Conservation (phyloP, 495 filamentous ascomycete species). For the Aspergillus olivimuriae region DNA sequence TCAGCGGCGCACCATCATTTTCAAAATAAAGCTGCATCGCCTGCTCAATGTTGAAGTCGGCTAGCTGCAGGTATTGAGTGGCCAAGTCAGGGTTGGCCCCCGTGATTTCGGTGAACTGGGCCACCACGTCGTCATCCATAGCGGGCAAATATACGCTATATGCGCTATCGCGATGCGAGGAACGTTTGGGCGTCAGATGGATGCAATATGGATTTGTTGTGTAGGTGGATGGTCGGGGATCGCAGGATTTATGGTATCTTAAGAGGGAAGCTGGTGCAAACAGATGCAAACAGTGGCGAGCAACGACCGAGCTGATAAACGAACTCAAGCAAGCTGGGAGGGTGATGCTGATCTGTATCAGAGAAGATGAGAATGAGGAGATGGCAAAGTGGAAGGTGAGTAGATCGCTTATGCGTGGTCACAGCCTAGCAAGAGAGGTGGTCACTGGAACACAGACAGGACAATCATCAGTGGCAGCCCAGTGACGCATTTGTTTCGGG, state of each 20-base stretch:
- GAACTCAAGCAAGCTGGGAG: not conserved
- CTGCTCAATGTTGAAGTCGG: conserved; percentile 74
- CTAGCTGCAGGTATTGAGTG: conserved; percentile 71
- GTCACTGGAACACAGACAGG: too few species aligned
- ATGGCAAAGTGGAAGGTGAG: not conserved
- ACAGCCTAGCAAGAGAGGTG: not conserved
- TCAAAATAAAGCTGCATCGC: conserved; percentile 88
- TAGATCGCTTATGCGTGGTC: not conserved
- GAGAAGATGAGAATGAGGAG: not conserved
- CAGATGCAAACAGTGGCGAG: conserved; percentile 27
- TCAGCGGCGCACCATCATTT: conserved; percentile 55
- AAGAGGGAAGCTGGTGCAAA: conserved; percentile 26
- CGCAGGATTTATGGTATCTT: conserved; percentile 1
- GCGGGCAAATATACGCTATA: too few species aligned
- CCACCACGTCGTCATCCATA: conserved; percentile 59
- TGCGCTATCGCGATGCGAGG: too few species aligned
- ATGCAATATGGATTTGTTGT: too few species aligned
- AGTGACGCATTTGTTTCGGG: conserved; percentile 7
- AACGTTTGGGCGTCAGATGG: too few species aligned
- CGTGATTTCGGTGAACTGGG: conserved; percentile 59
- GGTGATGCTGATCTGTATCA: conserved; percentile 1
- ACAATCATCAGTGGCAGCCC: too few species aligned
- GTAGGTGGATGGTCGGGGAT: not conserved
- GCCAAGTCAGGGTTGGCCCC: conserved; percentile 56
- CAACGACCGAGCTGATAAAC: not conserved